phyloP scores from a whole-genome alignment of 2,329 filamentous ascomycete genomes.

The Fulvia fulva region DNA sequence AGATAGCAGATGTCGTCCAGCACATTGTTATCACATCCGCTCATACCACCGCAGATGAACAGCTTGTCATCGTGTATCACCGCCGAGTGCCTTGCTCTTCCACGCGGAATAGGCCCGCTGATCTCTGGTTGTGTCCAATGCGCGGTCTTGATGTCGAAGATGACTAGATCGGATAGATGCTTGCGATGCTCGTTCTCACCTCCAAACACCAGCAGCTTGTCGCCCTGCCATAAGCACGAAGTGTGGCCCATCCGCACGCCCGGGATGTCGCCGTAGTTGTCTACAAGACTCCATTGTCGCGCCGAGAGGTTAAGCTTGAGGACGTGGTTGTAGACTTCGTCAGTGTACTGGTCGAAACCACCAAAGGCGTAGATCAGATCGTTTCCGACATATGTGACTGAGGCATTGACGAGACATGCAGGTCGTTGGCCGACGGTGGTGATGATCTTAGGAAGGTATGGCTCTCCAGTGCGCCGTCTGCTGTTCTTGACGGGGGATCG shows the following conservation, averaged over 20 bases:
- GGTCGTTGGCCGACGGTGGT: conserved; percentile 62
- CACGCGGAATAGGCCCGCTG: conserved; percentile 78
- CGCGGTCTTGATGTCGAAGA: conserved; percentile 90
- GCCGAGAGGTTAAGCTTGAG: conserved; percentile 80
- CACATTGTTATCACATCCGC: conserved; percentile 85
- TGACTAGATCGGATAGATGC: conserved; percentile 90
- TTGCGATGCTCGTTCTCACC: conserved; percentile 97
- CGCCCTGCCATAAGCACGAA: conserved; percentile 85
- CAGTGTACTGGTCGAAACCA: conserved; percentile 97
- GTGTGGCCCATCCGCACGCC: conserved; percentile 99
- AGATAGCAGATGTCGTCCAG: conserved; percentile 95
- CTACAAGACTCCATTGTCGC: conserved; percentile 90
- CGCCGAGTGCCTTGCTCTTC: conserved; percentile 86
- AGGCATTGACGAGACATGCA: conserved; percentile 94
- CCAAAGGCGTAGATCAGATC: conserved; percentile 98
- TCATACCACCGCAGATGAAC: conserved; percentile 94
- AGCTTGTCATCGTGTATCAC: conserved; percentile 95
- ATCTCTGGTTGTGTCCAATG: conserved; percentile 94
- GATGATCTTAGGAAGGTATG: conserved; percentile 79
- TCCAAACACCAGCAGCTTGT: conserved; percentile 94
- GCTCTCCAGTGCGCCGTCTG: conserved; percentile 57
- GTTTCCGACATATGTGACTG: conserved; percentile 87
- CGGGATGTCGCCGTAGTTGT: conserved; percentile 97
- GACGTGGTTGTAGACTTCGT: conserved; percentile 98
- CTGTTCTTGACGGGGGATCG: conserved; percentile 71